A percentile compares a stretch with the other conserved stretches of the same genome.
Conservation (phyloP, 352 stramenopile species). For the Aphanomyces euteiches region DNA sequence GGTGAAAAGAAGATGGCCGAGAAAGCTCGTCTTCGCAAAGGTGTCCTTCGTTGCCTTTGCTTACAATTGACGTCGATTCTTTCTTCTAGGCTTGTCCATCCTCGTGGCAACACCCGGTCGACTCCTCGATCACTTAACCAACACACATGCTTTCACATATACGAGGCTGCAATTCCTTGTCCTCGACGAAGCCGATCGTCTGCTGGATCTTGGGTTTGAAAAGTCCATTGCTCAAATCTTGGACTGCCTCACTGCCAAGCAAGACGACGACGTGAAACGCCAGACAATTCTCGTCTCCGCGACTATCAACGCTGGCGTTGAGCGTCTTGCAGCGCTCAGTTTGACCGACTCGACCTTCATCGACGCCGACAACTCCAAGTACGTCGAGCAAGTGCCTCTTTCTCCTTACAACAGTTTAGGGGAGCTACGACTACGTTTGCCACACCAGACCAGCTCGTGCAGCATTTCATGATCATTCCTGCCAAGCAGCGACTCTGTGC, state of each 20-base stretch:
- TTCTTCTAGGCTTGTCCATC: constrained; percentile 58
- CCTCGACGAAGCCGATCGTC: constrained; percentile 97
- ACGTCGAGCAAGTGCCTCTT: background rate
- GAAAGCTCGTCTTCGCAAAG: constrained; percentile 82
- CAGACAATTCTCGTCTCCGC: constrained; percentile 85
- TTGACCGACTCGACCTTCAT: constrained; percentile 66
- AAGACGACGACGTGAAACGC: constrained; percentile 33
- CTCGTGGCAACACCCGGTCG: constrained; percentile 96
- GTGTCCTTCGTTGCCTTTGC: constrained; percentile 76
- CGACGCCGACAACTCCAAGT: constrained; percentile 56
- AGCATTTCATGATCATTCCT: constrained; percentile 95
- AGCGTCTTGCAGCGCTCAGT: constrained; percentile 81
- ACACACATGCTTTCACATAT: constrained; percentile 34
- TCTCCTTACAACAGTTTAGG: background rate
- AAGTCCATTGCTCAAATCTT: constrained; percentile 98
- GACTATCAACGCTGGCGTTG: constrained; percentile 83
- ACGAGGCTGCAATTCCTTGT: constrained; percentile 93
- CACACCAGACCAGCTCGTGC: constrained; percentile 90
- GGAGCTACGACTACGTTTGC: constrained; percentile 57
- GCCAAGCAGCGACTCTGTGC: constrained; percentile 92
- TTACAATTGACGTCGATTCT: constrained; percentile 54
- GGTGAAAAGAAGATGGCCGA: constrained; percentile 85
- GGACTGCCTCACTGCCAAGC: constrained; percentile 47
- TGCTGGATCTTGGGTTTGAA: constrained; percentile 96
- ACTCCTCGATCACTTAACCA: constrained; percentile 94